Conservation (phyloP, 2,329 filamentous ascomycete species). For the Fusarium kyushuense region DNA sequence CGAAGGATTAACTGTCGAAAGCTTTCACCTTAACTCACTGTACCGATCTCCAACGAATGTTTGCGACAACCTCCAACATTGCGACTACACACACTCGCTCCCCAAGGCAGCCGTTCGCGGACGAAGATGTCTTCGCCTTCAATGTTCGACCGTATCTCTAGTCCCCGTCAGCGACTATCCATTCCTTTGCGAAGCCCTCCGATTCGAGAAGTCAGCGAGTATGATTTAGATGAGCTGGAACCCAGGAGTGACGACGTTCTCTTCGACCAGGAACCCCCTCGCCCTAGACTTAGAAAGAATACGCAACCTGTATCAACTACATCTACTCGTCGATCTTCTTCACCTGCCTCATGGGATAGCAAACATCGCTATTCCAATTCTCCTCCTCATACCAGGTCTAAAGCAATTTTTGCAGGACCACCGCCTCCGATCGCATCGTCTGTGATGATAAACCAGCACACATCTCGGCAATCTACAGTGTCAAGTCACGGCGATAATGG, state of each 20-base stretch:
- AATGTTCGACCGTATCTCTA: conserved; percentile 47
- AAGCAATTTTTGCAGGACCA: conserved; percentile 60
- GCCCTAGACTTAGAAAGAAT: conserved; percentile 39
- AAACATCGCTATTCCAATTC: conserved; percentile 50
- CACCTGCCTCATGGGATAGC: conserved; percentile 38
- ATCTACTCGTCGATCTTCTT: conserved; percentile 30
- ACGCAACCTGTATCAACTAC: conserved; percentile 11
- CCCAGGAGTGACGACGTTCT: conserved; percentile 51
- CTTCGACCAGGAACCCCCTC: conserved; percentile 40
- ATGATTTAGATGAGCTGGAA: conserved; percentile 56
- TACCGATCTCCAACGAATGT: conserved; percentile 22
- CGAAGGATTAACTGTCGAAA: not conserved
- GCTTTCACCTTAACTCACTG: too few relatives aligned
- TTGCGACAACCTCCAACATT: conserved; percentile 20
- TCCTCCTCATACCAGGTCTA: conserved; percentile 50
- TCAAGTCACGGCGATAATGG: conserved; percentile 29
- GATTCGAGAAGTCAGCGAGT: conserved; percentile 50
- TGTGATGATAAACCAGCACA: conserved; percentile 46
- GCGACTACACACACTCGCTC: conserved; percentile 2
- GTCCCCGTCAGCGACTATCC: conserved; percentile 42
- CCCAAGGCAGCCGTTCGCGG: not conserved
- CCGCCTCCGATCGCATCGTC: conserved; percentile 65
- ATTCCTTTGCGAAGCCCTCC: conserved; percentile 47
- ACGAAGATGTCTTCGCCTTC: conserved; percentile 47
- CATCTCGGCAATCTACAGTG: conserved; percentile 11